Base-by-base conservation (phyloP, 495 filamentous ascomycete species). In the Parachaetomium inaequale region DNA sequence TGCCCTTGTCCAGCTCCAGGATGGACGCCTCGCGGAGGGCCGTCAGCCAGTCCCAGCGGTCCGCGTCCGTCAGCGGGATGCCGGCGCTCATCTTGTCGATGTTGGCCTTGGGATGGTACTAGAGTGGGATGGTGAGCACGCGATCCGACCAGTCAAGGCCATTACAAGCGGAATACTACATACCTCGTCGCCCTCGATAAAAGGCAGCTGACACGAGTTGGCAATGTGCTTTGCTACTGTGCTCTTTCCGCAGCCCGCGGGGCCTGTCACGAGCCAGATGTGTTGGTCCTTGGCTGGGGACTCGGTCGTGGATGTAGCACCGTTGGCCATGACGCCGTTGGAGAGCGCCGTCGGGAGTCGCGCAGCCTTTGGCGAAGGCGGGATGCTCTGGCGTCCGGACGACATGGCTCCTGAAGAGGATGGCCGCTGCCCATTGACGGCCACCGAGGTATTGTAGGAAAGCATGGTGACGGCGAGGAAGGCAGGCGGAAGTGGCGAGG, bases 41-140 rank as follows among this genome's bases (percentile, higher is more conserved):
- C 63, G 93, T 93, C 50, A 99, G 86, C 95, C 95, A 99, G 78
- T 96, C 93, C 95, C 95, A 98, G 61, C 95, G 90, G 76, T 99
- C 95, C 64, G 85, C 86, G 73, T 99, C 95, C 53, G 92, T 98
- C 53, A 99, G 81, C 7, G 95, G 91, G 43, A 86, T 88, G 63
- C 91, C 91, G 66, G 84, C 79, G 71, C 84, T 79, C 95, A 99
- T 99, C 75, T 99, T 99, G 36, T 93, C 86, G 70, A 96, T 88
- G 79, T 97, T 98, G 57, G 87, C 75, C 55, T 80, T 67, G 2
- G 92, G 82, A 72, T 99, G 95, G 75, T 85, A 98, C 95, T 99
- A 68, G 26, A 53, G 40, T n/a, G 34, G n/a, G 10, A 23, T 0
- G n/a, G 36, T 55, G 21, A 56, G 60, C 17, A 54, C 25, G n/a